Base-by-base conservation (phyloP, 345 rosid genomes). In the Salix suchowensis region DNA sequence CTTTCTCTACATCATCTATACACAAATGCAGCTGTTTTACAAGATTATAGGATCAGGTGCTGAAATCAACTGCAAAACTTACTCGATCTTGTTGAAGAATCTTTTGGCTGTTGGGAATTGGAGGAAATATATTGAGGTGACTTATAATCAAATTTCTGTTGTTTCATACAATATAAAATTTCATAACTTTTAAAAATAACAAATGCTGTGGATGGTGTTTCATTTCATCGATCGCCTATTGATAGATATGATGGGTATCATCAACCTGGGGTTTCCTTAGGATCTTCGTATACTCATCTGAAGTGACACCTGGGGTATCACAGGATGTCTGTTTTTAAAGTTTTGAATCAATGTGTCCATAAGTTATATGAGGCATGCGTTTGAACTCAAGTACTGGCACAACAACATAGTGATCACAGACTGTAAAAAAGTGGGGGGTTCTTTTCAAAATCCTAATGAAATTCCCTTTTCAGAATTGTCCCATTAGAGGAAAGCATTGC, bases 51-150 rank as follows among this genome's bases (percentile, higher is more conserved):
- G 85, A 61, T 87, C 89, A 28, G 96, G 89, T 76, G 88, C 81
- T 79, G 86, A 85, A 79, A 81, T 86, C 75, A 88, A 89, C 85
- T 75, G 85, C 80, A 83, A 61, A 62, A 91, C 93, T 79, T 90
- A 87, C 72, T 83, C 88, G 44, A 76, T 90, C 74, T 76, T 90
- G 84, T 80, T 95, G 89, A 83, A 87, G 83, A 91, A 88, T 86
- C 94, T 91, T 78, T 78, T 95, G 85, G 89, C 89, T 64, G 82
- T 81, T 74, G 97, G 94, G 70, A 93, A 89, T 83, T 93, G 97
- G 98, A 93, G 97, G 80, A 95, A 95, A 82, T 95, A 93, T 86
- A 81, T 95, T 1, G 98, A 95, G 98, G 97, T 91, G 81, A 75
- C 40, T 30, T 55, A 28, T 24, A 48, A 23, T 64, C 26, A 48